Conservation (phyloP, 352 stramenopile genomes). For the Phytophthora megakarya region DNA sequence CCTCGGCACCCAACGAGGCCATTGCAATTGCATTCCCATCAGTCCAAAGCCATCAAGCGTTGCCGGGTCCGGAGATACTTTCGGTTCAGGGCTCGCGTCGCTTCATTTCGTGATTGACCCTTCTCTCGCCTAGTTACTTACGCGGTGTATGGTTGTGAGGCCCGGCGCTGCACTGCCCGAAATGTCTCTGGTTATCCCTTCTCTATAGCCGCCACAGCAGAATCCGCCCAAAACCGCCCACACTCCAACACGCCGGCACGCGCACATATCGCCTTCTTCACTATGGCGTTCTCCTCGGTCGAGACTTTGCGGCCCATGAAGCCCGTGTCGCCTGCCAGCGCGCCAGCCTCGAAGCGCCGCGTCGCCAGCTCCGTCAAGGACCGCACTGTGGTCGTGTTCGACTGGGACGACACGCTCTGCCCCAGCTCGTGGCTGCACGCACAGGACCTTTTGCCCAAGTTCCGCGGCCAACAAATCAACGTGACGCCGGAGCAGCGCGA, state of each 20-base stretch:
- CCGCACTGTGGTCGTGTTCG: slow-evolving; percentile 85
- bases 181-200: slow-evolving; percentile 32
- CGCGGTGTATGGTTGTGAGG: slow-evolving; percentile 34
- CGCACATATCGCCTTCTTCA: slow-evolving; percentile 1
- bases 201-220: slow-evolving; percentile 25
- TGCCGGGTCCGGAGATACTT: slow-evolving; percentile 16
- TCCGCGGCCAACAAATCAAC: slow-evolving; percentile 70
- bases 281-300: slow-evolving; percentile 56
- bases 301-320: slow-evolving; percentile 48
- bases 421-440: slow-evolving; percentile 85
- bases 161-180: neutral
- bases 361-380: slow-evolving; percentile 51
- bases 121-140: slow-evolving; percentile 36
- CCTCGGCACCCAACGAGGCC: too few species aligned
- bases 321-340: slow-evolving; percentile 15
- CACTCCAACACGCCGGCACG: slow-evolving; percentile 22
- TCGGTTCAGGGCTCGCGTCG: slow-evolving; percentile 17
- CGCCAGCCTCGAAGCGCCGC: slow-evolving; percentile 27
- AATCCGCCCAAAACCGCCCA: slow-evolving; percentile 29
- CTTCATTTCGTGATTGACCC: slow-evolving; percentile 4
- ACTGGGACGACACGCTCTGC: slow-evolving; percentile 91
- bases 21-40: too few species aligned
- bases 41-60: slow-evolving; percentile 24
- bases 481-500: slow-evolving; percentile 61
- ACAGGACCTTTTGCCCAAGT: slow-evolving; percentile 82